Base-by-base conservation (phyloP, 495 filamentous ascomycete species). In the Aspergillus sclerotioniger region DNA sequence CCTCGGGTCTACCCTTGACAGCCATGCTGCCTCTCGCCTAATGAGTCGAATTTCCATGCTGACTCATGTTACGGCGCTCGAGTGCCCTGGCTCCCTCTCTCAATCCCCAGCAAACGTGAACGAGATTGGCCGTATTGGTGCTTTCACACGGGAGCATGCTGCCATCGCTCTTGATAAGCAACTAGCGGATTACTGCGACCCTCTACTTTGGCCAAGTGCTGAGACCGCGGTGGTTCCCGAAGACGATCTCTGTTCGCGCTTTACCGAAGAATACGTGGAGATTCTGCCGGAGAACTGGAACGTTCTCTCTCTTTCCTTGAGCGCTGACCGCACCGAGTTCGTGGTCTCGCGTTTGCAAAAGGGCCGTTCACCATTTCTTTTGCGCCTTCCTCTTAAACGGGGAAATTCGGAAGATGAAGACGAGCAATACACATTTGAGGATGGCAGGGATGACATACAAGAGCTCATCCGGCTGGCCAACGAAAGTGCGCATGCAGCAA, bases 211-310 rank as follows among this genome's bases (percentile, higher is more conserved):
- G 76, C 75, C 75, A 29, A 58, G 60, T 2, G 58, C 62, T 3
- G 46, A 53, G 8, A 50, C 64, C 3, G 58, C 62, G 2, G 51
- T 57, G 3, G 62, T 70, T 16, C 52, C 68, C 9, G 67, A 67
- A 7, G 59, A 61, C 20, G 57, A 70, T 17, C 59, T 73, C 13
- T 67, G 70, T 25, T 60, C 68, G 20, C 70, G 69, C 16, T 76
- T 79, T 45, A 66, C 69, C 6, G 54, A 71, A 43, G 67, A 74
- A 28, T 79, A 79, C 35, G 65, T 79, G 12, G 76, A 78, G 62
- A 90, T 95, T 54, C 85, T 98, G 29, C 95, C 94, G 0, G 70
- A 76, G 19, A 70, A 77, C 20, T 98, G 94, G 94, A 91, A 86
- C 39, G 90, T 90, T 6, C 74, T 98, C 8, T 97, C 93, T 0